phyloP scores from a whole-genome alignment of 2,329 filamentous ascomycete species.

The Pseudocercospora macadamiae region DNA sequence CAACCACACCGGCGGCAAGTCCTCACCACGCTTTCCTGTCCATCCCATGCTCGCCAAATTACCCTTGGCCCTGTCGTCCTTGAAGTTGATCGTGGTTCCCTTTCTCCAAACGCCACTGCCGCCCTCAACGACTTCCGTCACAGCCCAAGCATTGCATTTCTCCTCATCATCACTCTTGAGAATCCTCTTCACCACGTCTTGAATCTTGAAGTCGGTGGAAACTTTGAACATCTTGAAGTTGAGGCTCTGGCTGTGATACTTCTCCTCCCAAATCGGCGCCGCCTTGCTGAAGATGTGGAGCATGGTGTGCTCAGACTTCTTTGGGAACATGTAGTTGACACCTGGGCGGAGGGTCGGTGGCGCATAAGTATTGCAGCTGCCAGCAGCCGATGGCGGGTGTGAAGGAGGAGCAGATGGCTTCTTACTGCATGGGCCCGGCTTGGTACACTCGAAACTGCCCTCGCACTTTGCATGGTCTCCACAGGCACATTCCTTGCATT shows the following conservation, averaged over 20 bases:
- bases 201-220: constrained; percentile 29
- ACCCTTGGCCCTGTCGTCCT: constrained; percentile 33
- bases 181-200: constrained; percentile 37
- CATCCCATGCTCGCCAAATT: constrained; percentile 37
- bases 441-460: too few relatives aligned
- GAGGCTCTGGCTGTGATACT: constrained; percentile 23
- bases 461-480: too few relatives aligned
- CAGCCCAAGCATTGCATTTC: constrained; percentile 34
- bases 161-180: constrained; percentile 23
- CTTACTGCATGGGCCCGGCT: too few relatives aligned
- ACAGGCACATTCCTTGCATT: too few relatives aligned
- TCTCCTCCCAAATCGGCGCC: constrained; percentile 32
- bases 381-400: constrained; percentile 23
- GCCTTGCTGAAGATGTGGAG: constrained; percentile 36
- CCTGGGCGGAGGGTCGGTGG: constrained; percentile 28
- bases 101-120: constrained; percentile 37
- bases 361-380: constrained; percentile 4
- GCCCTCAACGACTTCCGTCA: constrained; percentile 38
- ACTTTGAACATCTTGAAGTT: constrained; percentile 41
- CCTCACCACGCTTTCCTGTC: constrained; percentile 34
- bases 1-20: constrained; percentile 41
- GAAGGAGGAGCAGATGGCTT: constrained; percentile 10
- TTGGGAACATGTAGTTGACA: constrained; percentile 35
- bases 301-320: constrained; percentile 30
- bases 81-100: constrained; percentile 36